Percentiles rank a stretch among this genome's conserved stretches.
Evolutionary conservation across 352 stramenopile species (phyloP).

Genomic region (Globisporangium nodosum): DNA sequence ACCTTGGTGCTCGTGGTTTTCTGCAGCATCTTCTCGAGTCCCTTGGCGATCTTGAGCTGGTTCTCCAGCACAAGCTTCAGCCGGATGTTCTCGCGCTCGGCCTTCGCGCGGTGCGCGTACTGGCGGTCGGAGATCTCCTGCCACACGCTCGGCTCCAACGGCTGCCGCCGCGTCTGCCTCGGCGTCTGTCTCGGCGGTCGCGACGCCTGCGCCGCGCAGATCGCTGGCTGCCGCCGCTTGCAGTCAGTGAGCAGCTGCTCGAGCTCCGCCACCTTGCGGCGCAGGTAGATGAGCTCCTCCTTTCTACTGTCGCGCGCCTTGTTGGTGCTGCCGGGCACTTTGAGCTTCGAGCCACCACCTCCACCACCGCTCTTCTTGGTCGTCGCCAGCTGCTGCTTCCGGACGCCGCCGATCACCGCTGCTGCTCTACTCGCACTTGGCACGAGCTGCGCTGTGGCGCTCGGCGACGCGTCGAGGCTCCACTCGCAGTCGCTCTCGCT

Average conservation of each 20-base stretch:
- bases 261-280: slow-evolving; percentile 16
- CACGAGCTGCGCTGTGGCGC: not conserved
- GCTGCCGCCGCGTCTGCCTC: not conserved
- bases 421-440: not conserved
- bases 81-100: slow-evolving; percentile 42
- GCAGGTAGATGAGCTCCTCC: slow-evolving; percentile 26
- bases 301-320: slow-evolving; percentile 16
- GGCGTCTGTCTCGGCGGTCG: not conserved
- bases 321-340: slow-evolving; percentile 7
- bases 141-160: slow-evolving; percentile 1
- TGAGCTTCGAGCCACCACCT: not conserved
- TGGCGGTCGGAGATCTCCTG: slow-evolving; percentile 1
- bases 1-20: slow-evolving; percentile 11
- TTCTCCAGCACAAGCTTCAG: slow-evolving; percentile 46
- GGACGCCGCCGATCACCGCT: not conserved
- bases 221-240: not conserved
- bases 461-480: not conserved
- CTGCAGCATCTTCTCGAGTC: slow-evolving; percentile 32
- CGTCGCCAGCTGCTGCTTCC: not conserved
- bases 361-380: not conserved
- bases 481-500: slow-evolving; percentile 1
- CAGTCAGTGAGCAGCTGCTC: slow-evolving; percentile 12
- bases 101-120: not conserved
- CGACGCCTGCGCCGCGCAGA: not conserved
- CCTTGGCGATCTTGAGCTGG: slow-evolving; percentile 40